phyloP scores from a whole-genome alignment of 2,329 filamentous ascomycete genomes.

The Zelopaecilomyces penicillatus region DNA sequence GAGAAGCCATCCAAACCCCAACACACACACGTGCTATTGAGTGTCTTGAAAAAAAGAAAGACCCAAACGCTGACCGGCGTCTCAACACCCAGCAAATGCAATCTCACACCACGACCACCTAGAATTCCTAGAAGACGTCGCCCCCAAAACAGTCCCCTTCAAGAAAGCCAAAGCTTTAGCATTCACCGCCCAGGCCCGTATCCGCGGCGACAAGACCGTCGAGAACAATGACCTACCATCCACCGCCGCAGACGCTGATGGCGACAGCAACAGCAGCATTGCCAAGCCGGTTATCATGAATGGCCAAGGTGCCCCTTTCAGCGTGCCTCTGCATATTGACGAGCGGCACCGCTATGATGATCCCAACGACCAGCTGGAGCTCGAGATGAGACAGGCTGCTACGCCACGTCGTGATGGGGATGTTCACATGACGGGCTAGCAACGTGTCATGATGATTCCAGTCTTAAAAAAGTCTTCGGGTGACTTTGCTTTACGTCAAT shows the following conservation, averaged over 20 bases:
- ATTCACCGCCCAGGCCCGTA: constrained; percentile 38
- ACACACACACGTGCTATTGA: background rate
- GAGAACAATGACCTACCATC: constrained; percentile 16
- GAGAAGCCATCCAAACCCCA: constrained; percentile 18
- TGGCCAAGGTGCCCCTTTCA: constrained; percentile 16
- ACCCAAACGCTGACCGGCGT: constrained; percentile 5
- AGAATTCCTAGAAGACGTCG: constrained; percentile 86
- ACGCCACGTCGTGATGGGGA: constrained; percentile 38
- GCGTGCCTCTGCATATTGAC: constrained; percentile 15
- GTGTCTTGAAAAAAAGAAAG: background rate
- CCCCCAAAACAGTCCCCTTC: constrained; percentile 77
- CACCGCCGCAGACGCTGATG: constrained; percentile 17
- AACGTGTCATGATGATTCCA: background rate
- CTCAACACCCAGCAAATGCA: constrained; percentile 56
- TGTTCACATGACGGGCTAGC: constrained; percentile 52
- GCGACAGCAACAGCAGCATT: constrained; percentile 12
- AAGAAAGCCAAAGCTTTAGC: constrained; percentile 65
- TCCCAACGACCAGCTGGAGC: constrained; percentile 45
- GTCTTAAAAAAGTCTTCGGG: no score
- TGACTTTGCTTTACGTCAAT: no score
- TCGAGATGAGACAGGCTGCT: constrained; percentile 43
- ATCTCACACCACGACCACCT: constrained; percentile 85
- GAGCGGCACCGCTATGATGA: constrained; percentile 24
- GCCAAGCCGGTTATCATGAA: constrained; percentile 15
- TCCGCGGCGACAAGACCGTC: constrained; percentile 30